These are phyloP conservation scores for Backusella liffmaniae DNA, from an alignment of 192 early-diverging fungal genomes.

Conservation along the genomic window DNA sequence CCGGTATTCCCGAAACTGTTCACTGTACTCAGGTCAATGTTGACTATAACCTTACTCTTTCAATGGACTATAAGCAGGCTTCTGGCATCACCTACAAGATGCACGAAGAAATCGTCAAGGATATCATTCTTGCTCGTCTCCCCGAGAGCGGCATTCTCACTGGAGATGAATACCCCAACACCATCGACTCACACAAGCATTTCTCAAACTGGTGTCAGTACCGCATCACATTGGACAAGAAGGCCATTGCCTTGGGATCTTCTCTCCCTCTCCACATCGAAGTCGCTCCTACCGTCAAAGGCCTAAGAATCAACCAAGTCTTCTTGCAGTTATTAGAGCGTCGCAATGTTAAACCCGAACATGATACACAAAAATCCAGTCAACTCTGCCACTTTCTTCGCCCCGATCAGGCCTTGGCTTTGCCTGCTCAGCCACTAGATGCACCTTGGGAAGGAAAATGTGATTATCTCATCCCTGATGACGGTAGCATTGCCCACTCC, in stretches of 20 bases:
- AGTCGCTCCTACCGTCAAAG: background rate
- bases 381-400: background rate
- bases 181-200: conserved; percentile 5
- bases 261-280: background rate
- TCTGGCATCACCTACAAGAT: background rate
- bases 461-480: background rate
- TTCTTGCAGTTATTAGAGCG: conserved; percentile 17
- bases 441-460: background rate
- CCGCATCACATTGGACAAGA: conserved; percentile 7
- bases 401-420: background rate
- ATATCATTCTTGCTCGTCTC: conserved; percentile 2
- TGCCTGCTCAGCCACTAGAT: background rate
- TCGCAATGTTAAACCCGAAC: background rate
- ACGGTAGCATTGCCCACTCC: conserved; percentile 1
- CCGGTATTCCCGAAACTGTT: conserved; percentile 14
- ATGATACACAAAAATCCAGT: background rate
- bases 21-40: background rate
- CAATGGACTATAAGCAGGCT: background rate
- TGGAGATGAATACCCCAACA: background rate
- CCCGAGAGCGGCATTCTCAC: background rate
- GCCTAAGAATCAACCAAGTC: conserved; percentile 5
- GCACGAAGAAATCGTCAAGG: background rate
- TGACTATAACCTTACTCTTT: conserved; percentile 1
- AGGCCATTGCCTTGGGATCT: background rate
- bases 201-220: conserved; percentile 15